phyloP scores from a whole-genome alignment of 2,329 filamentous ascomycete genomes.

The Phaeoacremonium minimum region DNA sequence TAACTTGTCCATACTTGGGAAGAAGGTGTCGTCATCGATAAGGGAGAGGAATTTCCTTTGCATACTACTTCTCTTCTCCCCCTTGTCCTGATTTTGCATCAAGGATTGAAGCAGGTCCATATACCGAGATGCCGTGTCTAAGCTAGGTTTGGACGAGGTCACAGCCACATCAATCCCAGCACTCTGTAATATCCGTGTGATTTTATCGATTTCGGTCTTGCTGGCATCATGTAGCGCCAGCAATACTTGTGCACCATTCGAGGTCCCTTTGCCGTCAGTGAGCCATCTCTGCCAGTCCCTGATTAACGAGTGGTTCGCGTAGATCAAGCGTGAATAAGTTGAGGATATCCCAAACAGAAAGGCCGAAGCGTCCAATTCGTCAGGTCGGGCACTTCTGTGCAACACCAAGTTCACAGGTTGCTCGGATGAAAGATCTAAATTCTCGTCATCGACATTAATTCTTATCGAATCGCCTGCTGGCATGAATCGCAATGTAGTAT shows the following conservation, averaged over 20 bases:
- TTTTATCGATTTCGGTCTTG: slow-evolving; percentile 22
- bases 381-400: slow-evolving; percentile 20
- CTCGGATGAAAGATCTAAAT: slow-evolving; percentile 9
- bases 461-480: slow-evolving; percentile 11
- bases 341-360: slow-evolving; percentile 38
- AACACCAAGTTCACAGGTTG: slow-evolving; percentile 27
- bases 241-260: slow-evolving; percentile 38
- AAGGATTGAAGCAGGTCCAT: not conserved
- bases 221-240: slow-evolving; percentile 34
- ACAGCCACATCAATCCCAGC: slow-evolving; percentile 35
- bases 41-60: slow-evolving; percentile 52
- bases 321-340: slow-evolving; percentile 32
- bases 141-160: slow-evolving; percentile 19
- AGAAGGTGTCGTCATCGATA: slow-evolving; percentile 62
- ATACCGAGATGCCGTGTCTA: slow-evolving; percentile 10
- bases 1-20: slow-evolving; percentile 46
- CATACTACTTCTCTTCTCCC: too few relatives aligned
- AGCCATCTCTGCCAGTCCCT: slow-evolving; percentile 41
- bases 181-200: slow-evolving; percentile 23
- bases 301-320: slow-evolving; percentile 31
- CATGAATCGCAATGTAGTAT: slow-evolving; percentile 10
- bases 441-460: slow-evolving; percentile 11
- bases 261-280: slow-evolving; percentile 30
- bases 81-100: not conserved
- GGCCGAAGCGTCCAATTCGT: slow-evolving; percentile 30